Evolutionary conservation across 257 asterid species (phyloP).

Genomic region (Solanum pinnatisectum): DNA sequence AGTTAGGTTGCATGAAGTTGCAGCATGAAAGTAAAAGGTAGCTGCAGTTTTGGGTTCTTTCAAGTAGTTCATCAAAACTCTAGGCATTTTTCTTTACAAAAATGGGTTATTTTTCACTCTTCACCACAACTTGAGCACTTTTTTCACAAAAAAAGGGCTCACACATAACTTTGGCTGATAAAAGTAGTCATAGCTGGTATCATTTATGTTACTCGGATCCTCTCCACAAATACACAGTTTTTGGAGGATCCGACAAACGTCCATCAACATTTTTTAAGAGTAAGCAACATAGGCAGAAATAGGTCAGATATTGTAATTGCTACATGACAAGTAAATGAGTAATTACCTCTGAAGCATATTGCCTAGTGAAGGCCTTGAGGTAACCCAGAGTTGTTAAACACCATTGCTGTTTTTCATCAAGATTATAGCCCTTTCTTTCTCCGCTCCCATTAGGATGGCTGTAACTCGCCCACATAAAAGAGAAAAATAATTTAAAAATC

Average conservation of each 20-base stretch:
- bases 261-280: not conserved
- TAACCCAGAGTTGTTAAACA: constrained; percentile 88
- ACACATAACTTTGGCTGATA: not conserved
- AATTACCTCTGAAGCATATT: constrained; percentile 86
- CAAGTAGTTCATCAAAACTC: not conserved
- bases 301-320: not conserved
- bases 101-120: not conserved
- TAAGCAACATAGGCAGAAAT: not conserved
- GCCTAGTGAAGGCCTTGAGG: constrained; percentile 87
- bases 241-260: not conserved
- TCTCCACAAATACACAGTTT: not conserved
- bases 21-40: not conserved
- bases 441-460: constrained; percentile 44
- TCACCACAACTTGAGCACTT: not conserved
- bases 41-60: not conserved
- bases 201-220: not conserved
- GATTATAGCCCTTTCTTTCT: constrained; percentile 37
- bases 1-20: not conserved
- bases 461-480: constrained; percentile 9
- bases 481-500: not conserved
- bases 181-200: not conserved
- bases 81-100: not conserved
- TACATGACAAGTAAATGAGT: not conserved
- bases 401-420: constrained; percentile 93
- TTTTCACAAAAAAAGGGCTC: not conserved